Base-by-base conservation (phyloP, 768 basidiomycete genomes). In the Amanita pallidorosea region DNA sequence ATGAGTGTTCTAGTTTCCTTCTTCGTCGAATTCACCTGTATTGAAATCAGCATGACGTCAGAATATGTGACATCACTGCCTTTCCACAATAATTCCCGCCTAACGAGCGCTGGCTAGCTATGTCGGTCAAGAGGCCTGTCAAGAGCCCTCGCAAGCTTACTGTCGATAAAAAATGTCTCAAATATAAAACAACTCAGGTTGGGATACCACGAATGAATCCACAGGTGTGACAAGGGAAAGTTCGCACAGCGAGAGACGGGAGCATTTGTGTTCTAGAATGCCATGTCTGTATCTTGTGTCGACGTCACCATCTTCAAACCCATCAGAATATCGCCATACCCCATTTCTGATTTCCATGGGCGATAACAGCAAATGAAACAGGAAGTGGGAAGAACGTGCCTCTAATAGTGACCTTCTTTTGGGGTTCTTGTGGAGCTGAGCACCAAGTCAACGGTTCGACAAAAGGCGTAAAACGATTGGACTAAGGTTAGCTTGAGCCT, bases 21-120 rank as follows among this genome's bases (percentile, higher is more conserved):
- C 52, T 47, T 53, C 23, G 45, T 48, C 44, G 15, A 25, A 46
- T 22, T 18, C 46, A 31, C 17, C 47, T 23, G 34, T 37, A 53
- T 15, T n/a, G 25, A 47, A 53, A 34, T 17, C 47, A 18, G 15
- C 11, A 44, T 51, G 50, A 51, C 50, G 50, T 51, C 50, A 51
- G 23, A 45, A 17, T 42, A 12, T 20, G 34, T 51, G 50, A 51
- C 50, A 51, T 51, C 50, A 51, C 43, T 25, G 15, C 20, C 5
- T 42, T 35, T 42, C 38, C 37, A 38, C 7, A 47, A 15, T 22
- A 25, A 45, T 29, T 45, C 25, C 43, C 43, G 43, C 43, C 9
- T 27, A 45, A 45, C 27, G 27, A 45, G 43, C 27, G 27, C 27
- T 7, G 25, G 23, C 7, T 7, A 29, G 43, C 29, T 29, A 29